These are phyloP conservation scores for Penicillium sp. DNA, from an alignment of 2,329 filamentous ascomycete genomes.

Conservation along the genomic window DNA sequence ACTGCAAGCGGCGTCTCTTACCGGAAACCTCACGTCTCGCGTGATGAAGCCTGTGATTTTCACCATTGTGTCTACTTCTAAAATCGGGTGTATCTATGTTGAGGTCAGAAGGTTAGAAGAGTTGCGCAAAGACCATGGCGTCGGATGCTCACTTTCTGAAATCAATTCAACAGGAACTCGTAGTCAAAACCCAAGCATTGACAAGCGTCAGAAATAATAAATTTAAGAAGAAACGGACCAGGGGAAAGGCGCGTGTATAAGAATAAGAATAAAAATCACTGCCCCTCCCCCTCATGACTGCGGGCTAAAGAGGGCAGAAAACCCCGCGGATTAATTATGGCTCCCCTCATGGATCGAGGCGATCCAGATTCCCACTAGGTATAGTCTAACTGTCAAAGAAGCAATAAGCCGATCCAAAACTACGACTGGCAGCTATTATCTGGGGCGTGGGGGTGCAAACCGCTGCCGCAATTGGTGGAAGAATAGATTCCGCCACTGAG, in stretches of 20 bases:
- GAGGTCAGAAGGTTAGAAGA: background rate
- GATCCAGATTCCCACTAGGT: constrained; percentile 2
- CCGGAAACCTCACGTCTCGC: constrained; percentile 75
- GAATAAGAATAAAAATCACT: constrained; percentile 4
- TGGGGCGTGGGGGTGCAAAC: background rate
- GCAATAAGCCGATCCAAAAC: constrained; percentile 5
- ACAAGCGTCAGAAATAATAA: background rate
- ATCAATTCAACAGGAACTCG: background rate
- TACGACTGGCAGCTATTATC: constrained; percentile 15
- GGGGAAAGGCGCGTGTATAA: constrained; percentile 1
- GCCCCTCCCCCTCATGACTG: background rate
- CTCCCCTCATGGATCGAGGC: constrained; percentile 11
- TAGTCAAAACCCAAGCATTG: background rate
- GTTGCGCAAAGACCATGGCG: background rate
- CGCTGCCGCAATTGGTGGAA: constrained; percentile 31
- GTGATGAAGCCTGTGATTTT: constrained; percentile 75
- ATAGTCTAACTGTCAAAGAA: constrained; percentile 9
- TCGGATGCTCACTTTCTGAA: background rate
- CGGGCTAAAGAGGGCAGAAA: constrained; percentile 11
- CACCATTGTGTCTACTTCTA: constrained; percentile 47
- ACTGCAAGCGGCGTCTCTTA: constrained; percentile 32
- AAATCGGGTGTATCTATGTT: background rate
- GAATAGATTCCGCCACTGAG: constrained; percentile 33
- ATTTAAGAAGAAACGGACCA: background rate
- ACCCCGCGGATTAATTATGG: constrained; percentile 20